Conservation (phyloP, 768 basidiomycete species). For the Leccinum sublutescens region DNA sequence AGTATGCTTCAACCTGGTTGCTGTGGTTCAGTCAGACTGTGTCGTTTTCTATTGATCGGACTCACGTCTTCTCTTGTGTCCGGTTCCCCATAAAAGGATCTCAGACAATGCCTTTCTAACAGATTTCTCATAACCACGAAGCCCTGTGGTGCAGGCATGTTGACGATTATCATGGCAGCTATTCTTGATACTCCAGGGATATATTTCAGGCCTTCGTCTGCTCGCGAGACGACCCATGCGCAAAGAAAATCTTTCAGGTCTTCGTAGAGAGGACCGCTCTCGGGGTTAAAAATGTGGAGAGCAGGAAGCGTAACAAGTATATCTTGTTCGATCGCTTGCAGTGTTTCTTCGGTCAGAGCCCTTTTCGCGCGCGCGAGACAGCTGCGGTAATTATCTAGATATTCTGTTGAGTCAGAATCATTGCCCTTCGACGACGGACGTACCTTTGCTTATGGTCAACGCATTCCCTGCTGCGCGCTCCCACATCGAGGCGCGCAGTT, state of each 20-base stretch:
- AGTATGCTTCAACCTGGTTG: slow-evolving; percentile 82
- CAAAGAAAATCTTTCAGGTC: slow-evolving; percentile 82
- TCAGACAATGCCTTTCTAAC: slow-evolving; percentile 79
- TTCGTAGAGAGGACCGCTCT: slow-evolving; percentile 74
- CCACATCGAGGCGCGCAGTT: slow-evolving; percentile 80
- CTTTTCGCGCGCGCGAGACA: slow-evolving; percentile 75
- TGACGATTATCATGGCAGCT: slow-evolving; percentile 84
- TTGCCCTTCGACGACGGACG: slow-evolving; percentile 4
- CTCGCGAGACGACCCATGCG: slow-evolving; percentile 86
- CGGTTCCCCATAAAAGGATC: slow-evolving; percentile 79
- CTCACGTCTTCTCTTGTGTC: slow-evolving; percentile 76
- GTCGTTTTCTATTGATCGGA: slow-evolving; percentile 20
- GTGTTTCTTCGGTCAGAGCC: slow-evolving; percentile 53
- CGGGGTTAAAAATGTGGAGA: slow-evolving; percentile 75
- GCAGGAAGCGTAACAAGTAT: slow-evolving; percentile 70
- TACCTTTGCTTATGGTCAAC: slow-evolving; percentile 80
- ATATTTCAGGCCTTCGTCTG: slow-evolving; percentile 81
- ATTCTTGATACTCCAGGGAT: slow-evolving; percentile 65
- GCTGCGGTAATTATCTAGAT: slow-evolving; percentile 60
- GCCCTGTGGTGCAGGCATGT: slow-evolving; percentile 70
- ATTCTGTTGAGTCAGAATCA: background rate
- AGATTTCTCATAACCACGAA: slow-evolving; percentile 86
- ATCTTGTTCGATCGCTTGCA: slow-evolving; percentile 71
- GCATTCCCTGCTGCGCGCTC: slow-evolving; percentile 82
- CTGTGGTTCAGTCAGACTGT: slow-evolving; percentile 28